phyloP scores from a whole-genome alignment of 805 yeast genomes.

The Teunomyces stri region DNA sequence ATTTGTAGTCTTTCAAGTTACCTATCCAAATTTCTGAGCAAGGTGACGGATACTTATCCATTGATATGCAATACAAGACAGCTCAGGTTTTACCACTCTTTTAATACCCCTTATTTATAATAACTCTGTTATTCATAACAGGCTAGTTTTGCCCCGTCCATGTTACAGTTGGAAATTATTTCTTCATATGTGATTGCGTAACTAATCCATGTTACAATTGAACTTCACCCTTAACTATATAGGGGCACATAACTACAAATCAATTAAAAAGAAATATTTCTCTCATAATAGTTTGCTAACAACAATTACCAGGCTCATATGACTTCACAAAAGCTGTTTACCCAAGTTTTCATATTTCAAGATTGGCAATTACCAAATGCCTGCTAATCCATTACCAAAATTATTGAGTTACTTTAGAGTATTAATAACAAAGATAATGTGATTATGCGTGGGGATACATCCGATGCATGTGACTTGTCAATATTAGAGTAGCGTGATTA shows the following conservation, averaged over 20 bases:
- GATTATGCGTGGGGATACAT: no score
- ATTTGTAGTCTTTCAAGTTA: neutral
- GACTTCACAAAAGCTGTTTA: no score
- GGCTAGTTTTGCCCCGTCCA: neutral
- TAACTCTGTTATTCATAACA: neutral
- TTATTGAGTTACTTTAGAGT: no score
- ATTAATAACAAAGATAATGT: no score
- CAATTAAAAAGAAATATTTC: no score
- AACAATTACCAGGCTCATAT: no score
- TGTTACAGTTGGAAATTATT: neutral
- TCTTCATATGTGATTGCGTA: neutral
- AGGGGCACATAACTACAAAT: neutral
- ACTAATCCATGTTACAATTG: neutral
- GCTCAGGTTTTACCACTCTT: neutral
- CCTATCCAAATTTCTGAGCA: constrained; percentile 4
- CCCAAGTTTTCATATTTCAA: no score
- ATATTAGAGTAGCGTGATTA: no score
- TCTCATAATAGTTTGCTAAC: no score
- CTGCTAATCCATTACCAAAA: no score
- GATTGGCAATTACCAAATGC: no score
- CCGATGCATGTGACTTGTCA: no score
- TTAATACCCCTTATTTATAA: neutral
- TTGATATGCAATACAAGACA: neutral
- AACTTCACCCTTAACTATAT: neutral
- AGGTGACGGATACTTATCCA: neutral